A percentile compares a stretch with the other conserved stretches of the same genome.
phyloP scores from a whole-genome alignment of 306 rosid genomes.

The Prunus armeniaca region DNA sequence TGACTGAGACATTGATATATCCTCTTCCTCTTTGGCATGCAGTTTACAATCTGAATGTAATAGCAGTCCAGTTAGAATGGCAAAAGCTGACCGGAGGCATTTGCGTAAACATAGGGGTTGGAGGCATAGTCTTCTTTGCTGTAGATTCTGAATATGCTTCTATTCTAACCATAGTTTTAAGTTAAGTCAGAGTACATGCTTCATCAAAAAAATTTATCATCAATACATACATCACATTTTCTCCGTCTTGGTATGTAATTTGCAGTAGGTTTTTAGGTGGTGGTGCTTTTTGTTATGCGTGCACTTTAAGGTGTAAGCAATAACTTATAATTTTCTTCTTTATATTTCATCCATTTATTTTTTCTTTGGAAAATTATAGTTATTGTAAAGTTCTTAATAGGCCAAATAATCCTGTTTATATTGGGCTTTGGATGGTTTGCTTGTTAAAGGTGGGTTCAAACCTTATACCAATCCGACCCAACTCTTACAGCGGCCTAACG shows the following conservation, averaged over 20 bases:
- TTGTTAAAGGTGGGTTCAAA: background rate
- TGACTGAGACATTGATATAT: background rate
- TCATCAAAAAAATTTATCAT: conserved; percentile 7
- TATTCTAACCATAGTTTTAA: conserved; percentile 36
- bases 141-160: conserved; percentile 66
- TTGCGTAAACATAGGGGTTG: conserved; percentile 57
- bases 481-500: no score
- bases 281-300: conserved; percentile 6
- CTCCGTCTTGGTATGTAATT: conserved; percentile 28
- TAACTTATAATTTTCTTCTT: background rate
- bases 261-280: conserved; percentile 43
- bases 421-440: background rate
- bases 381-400: no score
- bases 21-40: conserved; percentile 27
- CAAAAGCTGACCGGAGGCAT: conserved; percentile 55
- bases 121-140: conserved; percentile 71
- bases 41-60: conserved; percentile 82
- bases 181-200: conserved; percentile 4
- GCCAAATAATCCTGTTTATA: background rate
- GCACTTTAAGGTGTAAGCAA: conserved; percentile 11
- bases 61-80: conserved; percentile 91
- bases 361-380: background rate
- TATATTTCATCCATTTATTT: background rate
- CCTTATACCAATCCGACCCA: background rate
- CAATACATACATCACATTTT: conserved; percentile 24